Evolutionary conservation across 257 asterid genomes (phyloP).

Genomic region (Solanum lycopersicoides): DNA sequence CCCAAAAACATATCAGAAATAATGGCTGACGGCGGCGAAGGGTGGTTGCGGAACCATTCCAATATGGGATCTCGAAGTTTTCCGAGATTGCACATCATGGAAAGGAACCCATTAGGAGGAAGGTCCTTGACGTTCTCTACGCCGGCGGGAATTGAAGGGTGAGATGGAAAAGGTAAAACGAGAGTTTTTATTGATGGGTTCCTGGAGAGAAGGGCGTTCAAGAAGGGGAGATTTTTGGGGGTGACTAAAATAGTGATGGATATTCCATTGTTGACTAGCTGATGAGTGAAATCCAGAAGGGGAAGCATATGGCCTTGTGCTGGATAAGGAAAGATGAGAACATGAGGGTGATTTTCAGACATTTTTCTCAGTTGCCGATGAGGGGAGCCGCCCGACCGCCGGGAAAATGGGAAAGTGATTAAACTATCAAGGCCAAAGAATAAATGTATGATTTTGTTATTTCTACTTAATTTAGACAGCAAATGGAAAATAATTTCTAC

Average conservation of each 20-base stretch:
- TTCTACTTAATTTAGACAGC: no score
- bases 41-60: slow-evolving; percentile 50
- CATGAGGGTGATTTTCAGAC: slow-evolving; percentile 17
- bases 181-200: slow-evolving; percentile 50
- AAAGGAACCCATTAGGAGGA: slow-evolving; percentile 34
- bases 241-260: slow-evolving; percentile 62
- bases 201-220: slow-evolving; percentile 38
- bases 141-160: slow-evolving; percentile 50
- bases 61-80: slow-evolving; percentile 29
- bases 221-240: slow-evolving; percentile 47
- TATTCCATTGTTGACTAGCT: slow-evolving; percentile 40
- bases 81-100: slow-evolving; percentile 35
- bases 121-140: slow-evolving; percentile 66
- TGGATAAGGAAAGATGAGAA: slow-evolving; percentile 72
- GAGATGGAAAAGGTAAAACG: slow-evolving; percentile 52
- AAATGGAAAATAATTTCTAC: background rate
- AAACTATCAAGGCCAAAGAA: background rate
- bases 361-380: background rate
- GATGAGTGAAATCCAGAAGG: slow-evolving; percentile 51
- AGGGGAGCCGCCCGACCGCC: background rate
- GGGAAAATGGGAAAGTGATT: background rate
- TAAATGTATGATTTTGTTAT: background rate
- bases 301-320: slow-evolving; percentile 93
- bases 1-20: slow-evolving; percentile 66
- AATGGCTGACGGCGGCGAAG: slow-evolving; percentile 63